These are phyloP conservation scores for Xylaria bambusicola DNA, from an alignment of 495 filamentous ascomycete species.

Conservation along the genomic window DNA sequence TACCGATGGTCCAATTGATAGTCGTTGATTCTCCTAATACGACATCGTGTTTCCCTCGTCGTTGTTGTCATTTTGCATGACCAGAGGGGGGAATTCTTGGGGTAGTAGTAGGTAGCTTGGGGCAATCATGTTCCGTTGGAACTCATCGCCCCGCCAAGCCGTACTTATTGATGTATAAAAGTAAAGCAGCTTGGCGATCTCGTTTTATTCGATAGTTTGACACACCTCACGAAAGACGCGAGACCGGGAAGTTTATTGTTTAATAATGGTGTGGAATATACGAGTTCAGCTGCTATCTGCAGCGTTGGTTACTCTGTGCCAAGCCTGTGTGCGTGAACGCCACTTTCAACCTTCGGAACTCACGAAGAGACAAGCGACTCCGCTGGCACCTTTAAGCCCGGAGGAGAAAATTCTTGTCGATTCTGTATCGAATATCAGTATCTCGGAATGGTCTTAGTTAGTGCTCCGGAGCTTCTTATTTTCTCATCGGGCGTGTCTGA, in stretches of 20 bases:
- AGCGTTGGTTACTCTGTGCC: slow-evolving; percentile 4
- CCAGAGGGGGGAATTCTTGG: not conserved
- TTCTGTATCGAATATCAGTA: slow-evolving; percentile 30
- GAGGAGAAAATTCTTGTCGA: slow-evolving; percentile 30
- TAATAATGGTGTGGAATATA: slow-evolving; percentile 12
- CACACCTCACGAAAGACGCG: not conserved
- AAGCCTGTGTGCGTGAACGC: slow-evolving; percentile 24
- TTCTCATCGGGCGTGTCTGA: too few species aligned
- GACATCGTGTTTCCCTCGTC: slow-evolving; percentile 6
- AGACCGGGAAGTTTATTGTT: not conserved
- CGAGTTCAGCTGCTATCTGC: slow-evolving; percentile 4
- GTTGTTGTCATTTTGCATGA: slow-evolving; percentile 12
- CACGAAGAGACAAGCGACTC: slow-evolving; percentile 24
- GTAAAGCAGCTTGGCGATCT: not conserved
- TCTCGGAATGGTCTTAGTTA: slow-evolving; percentile 38
- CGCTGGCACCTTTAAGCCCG: slow-evolving; percentile 24
- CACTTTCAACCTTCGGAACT: slow-evolving; percentile 11
- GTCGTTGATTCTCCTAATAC: not conserved
- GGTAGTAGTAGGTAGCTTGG: not conserved
- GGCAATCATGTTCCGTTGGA: not conserved
- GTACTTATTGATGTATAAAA: slow-evolving; percentile 1
- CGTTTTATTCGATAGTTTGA: not conserved
- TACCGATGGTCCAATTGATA: not conserved
- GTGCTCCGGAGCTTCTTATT: too few species aligned
- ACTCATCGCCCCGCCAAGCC: not conserved